Conservation (phyloP, 1,284 basidiomycete species). For the Phellopilus nigrolimitatus region DNA sequence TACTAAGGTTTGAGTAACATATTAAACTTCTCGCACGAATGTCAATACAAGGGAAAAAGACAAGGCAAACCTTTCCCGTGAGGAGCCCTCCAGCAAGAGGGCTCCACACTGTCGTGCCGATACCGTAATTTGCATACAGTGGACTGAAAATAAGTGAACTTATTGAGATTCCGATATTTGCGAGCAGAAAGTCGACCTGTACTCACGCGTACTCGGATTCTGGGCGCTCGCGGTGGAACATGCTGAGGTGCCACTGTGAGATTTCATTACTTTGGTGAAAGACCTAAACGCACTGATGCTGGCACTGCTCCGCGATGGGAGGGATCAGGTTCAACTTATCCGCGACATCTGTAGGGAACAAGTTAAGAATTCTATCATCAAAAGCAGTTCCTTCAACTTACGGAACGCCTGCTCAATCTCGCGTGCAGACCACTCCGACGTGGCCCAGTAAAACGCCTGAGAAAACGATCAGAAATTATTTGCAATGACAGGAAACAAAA, state of each 20-base stretch:
- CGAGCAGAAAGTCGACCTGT: too few relatives aligned
- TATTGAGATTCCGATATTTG: background rate
- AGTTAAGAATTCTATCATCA: background rate
- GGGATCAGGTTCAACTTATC: conserved; percentile 63
- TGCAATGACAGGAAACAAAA: too few relatives aligned
- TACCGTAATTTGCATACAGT: conserved; percentile 54
- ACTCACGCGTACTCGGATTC: conserved; percentile 75
- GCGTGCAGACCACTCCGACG: conserved; percentile 75
- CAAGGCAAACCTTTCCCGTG: conserved; percentile 49
- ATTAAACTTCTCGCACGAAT: background rate
- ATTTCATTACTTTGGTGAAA: background rate
- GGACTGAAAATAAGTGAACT: conserved; percentile 34
- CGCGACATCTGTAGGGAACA: conserved; percentile 52
- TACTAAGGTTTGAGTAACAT: too few relatives aligned
- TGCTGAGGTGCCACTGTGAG: conserved; percentile 33
- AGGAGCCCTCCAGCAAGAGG: conserved; percentile 68
- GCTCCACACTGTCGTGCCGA: conserved; percentile 71
- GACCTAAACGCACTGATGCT: conserved; percentile 48
- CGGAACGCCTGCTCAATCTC: conserved; percentile 71
- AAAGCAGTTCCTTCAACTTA: conserved; percentile 31
- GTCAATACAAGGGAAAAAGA: background rate
- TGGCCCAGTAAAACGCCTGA: conserved; percentile 70
- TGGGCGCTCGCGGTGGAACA: conserved; percentile 75
- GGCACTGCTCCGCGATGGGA: conserved; percentile 78
- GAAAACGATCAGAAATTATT: background rate